Percentiles rank a stretch among this genome's conserved stretches.
Conservation (phyloP, 257 asterid species). For the Lycium barbarum region DNA sequence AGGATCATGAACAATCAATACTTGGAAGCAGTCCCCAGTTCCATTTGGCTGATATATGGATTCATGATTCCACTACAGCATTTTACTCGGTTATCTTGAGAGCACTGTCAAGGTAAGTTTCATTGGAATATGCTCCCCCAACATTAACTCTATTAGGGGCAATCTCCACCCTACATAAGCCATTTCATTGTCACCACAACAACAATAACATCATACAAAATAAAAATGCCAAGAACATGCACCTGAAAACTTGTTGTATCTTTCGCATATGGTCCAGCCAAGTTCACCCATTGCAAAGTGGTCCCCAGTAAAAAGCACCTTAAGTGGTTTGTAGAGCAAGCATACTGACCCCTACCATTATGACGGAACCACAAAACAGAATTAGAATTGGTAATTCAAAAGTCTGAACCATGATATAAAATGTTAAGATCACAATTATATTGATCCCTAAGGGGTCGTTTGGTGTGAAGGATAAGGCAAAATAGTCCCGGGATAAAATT, state of each 20-base stretch:
- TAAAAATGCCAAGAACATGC: slow-evolving; percentile 12
- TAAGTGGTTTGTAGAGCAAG: slow-evolving; percentile 59
- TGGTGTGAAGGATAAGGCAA: too few species aligned
- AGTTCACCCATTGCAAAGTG: slow-evolving; percentile 60
- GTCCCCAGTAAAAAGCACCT: slow-evolving; percentile 74
- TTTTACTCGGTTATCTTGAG: slow-evolving; percentile 6
- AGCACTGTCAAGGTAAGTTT: not conserved
- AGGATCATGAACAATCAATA: not conserved
- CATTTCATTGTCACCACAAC: slow-evolving; percentile 1
- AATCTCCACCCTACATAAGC: not conserved
- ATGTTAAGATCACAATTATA: slow-evolving; percentile 42
- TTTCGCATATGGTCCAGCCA: slow-evolving; percentile 57
- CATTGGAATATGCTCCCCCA: slow-evolving; percentile 6
- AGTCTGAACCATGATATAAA: slow-evolving; percentile 22
- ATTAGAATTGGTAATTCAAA: slow-evolving; percentile 31
- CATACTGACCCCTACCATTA: slow-evolving; percentile 69
- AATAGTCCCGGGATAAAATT: too few species aligned
- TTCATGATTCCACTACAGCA: slow-evolving; percentile 1
- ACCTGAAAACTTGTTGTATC: slow-evolving; percentile 68
- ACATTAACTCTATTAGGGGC: not conserved
- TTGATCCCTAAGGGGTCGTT: slow-evolving; percentile 50
- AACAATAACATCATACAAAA: slow-evolving; percentile 8
- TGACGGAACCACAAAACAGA: slow-evolving; percentile 1
- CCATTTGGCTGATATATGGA: slow-evolving; percentile 1
- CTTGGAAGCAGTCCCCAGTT: slow-evolving; percentile 2